Evolutionary conservation across 208 protist species (phyloP), one percentile per base, ranked within the genome.

Genomic region (Leishmania tropica): DNA sequence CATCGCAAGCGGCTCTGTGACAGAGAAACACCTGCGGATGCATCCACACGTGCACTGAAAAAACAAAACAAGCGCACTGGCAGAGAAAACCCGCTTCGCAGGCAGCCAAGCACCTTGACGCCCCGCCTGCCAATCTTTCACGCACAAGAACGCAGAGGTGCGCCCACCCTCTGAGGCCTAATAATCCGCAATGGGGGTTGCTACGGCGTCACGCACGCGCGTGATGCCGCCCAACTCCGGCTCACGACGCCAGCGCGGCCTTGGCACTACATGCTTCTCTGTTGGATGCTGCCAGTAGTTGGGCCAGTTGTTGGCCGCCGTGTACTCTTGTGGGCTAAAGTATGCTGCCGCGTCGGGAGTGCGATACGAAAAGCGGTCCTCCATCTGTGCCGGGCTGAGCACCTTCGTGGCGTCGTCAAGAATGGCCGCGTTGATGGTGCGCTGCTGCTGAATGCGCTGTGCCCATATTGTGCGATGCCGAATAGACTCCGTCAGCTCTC

Each of bases 221-320:
- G 95, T 98, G 76, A 98, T 98, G 21, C 93, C 93, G 40, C 90
- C 94, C n/a, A 98, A 87, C 77, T 96, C 89, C 11, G 87, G 87
- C 45, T 93, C 85, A 31, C 95, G 90, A 31, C 88, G 79, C 94
- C 93, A 98, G 56, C 88, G 87, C 42, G 92, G 91, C 71, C 87
- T 81, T 40, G 95, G 95, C n/a, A 98, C 88, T 0, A 98, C 93
- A 76, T 98, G 94, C 35, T 58, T 71, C 77, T 78, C 58, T 21
- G 89, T 95, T 2, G 91, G 90, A 79, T 98, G 95, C 81, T 98
- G 95, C 95, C 95, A 98, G 78, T 91, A 97, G 81, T 98, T 96
- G 35, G 95, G 95, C 87, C 86, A 97, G 47, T 85, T 88, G 85
- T 97, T 97, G 28, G 92, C 93, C 5, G 75, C 85, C 24, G 72